Evolutionary conservation across 805 yeast genomes (phyloP).

Genomic region (Metschnikowia bowlesiae): DNA sequence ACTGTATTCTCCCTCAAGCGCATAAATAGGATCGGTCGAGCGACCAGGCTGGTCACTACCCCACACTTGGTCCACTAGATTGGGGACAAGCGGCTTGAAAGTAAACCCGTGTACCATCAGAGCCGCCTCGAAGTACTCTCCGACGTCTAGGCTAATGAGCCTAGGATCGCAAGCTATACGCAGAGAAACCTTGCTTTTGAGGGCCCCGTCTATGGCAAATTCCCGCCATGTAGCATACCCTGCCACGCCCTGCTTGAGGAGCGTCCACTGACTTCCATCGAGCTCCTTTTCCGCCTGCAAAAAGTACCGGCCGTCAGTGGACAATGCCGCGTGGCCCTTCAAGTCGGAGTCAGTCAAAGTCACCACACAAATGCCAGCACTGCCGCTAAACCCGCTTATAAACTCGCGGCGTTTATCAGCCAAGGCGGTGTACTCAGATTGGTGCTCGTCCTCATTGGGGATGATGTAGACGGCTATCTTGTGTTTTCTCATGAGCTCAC

Average conservation of each 20-base stretch:
- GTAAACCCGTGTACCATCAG: conserved; percentile 19
- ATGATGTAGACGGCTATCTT: conserved; percentile 17
- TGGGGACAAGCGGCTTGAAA: conserved; percentile 29
- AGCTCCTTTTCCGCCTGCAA: conserved; percentile 84
- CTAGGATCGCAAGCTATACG: conserved; percentile 83
- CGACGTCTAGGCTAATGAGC: conserved; percentile 51
- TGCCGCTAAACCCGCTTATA: conserved; percentile 18
- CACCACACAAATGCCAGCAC: conserved; percentile 18
- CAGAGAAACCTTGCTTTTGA: conserved; percentile 45
- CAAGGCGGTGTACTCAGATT: conserved; percentile 16
- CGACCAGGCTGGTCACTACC: conserved; percentile 31
- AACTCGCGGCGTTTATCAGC: conserved; percentile 18
- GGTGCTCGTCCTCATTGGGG: conserved; percentile 21
- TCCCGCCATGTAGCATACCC: conserved; percentile 75
- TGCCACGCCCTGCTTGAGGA: conserved; percentile 75
- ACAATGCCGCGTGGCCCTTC: conserved; percentile 67
- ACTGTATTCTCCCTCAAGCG: conserved; percentile 25
- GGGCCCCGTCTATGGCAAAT: conserved; percentile 55
- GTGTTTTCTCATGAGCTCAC: conserved; percentile 13
- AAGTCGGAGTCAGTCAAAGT: conserved; percentile 37
- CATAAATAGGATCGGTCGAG: conserved; percentile 31
- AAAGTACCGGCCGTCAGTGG: conserved; percentile 95
- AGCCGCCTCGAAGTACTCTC: conserved; percentile 34
- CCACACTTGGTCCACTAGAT: conserved; percentile 40
- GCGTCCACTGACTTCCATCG: conserved; percentile 64